These are phyloP conservation scores for Hygrophoropsis aurantiaca DNA, from an alignment of 768 basidiomycete species.

Conservation along the genomic window DNA sequence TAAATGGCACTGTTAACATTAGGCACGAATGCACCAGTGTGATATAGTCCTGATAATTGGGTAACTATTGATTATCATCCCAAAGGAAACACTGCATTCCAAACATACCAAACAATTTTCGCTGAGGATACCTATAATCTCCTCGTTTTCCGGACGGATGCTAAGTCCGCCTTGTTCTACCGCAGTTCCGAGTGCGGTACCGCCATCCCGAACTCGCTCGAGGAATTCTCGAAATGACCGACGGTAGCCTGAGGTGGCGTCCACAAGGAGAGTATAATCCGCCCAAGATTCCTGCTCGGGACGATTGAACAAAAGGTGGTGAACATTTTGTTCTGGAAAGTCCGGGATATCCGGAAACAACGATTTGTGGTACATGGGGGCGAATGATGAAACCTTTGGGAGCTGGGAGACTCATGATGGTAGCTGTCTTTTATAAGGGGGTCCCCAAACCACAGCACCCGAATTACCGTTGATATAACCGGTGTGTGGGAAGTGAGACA, in stretches of 20 bases:
- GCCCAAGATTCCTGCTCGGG: conserved; percentile 55
- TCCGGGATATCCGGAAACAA: conserved; percentile 52
- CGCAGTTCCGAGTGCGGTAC: conserved; percentile 55
- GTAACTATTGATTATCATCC: background rate
- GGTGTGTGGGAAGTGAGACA: conserved; percentile 1
- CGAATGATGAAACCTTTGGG: background rate
- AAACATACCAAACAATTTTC: conserved; percentile 63
- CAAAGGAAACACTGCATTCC: background rate
- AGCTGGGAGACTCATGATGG: background rate
- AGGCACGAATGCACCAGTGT: conserved; percentile 50
- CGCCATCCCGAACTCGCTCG: conserved; percentile 50
- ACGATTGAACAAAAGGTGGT: conserved; percentile 54
- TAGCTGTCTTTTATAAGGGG: background rate
- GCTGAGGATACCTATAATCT: conserved; percentile 69
- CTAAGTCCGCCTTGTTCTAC: conserved; percentile 55
- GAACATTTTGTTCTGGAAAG: conserved; percentile 50
- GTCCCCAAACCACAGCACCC: background rate
- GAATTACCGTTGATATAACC: conserved; percentile 4
- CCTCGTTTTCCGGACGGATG: conserved; percentile 42
- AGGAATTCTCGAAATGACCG: conserved; percentile 49
- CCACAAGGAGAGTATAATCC: conserved; percentile 56
- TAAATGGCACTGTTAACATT: conserved; percentile 50
- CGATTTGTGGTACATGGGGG: conserved; percentile 56
- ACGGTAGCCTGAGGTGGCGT: conserved; percentile 49
- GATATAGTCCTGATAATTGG: conserved; percentile 48